Conservation (phyloP, 192 early-diverging fungal genomes). For the Phlyctochytrium arcticum region DNA sequence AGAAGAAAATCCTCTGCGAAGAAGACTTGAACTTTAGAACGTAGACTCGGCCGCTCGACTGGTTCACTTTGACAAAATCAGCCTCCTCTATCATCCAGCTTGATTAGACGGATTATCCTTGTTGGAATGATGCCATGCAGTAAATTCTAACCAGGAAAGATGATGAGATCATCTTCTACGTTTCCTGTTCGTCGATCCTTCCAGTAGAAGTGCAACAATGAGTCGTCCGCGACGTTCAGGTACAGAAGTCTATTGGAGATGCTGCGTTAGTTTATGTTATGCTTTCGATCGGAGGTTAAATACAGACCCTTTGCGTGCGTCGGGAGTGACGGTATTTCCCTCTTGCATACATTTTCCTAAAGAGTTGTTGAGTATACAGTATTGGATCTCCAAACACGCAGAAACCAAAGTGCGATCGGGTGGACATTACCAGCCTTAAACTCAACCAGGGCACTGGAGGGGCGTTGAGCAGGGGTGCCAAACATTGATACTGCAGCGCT, state of each 20-base stretch:
- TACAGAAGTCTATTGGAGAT: too few relatives aligned
- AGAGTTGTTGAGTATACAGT: not conserved
- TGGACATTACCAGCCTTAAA: not conserved
- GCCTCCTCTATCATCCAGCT: slow-evolving; percentile 70
- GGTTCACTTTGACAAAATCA: slow-evolving; percentile 53
- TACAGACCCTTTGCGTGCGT: slow-evolving; percentile 65
- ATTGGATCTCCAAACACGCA: not conserved
- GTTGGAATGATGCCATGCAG: slow-evolving; percentile 29
- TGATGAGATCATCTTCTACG: slow-evolving; percentile 41
- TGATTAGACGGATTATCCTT: not conserved
- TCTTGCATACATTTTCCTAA: slow-evolving; percentile 49
- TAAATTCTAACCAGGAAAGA: not conserved
- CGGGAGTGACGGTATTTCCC: slow-evolving; percentile 66
- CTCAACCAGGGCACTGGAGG: not conserved
- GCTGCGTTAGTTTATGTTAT: not conserved
- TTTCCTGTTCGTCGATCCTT: slow-evolving; percentile 56
- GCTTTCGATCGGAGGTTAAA: not conserved
- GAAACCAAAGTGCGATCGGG: not conserved
- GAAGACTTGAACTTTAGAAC: slow-evolving; percentile 80
- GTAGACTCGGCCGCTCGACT: slow-evolving; percentile 67
- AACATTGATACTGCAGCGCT: not conserved
- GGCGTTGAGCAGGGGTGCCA: not conserved
- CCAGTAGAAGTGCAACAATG: slow-evolving; percentile 77
- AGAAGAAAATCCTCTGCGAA: slow-evolving; percentile 73
- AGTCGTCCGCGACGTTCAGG: too few relatives aligned